These are phyloP conservation scores for Alloascoidea africana DNA, from an alignment of 805 yeast genomes.

Conservation along the genomic window DNA sequence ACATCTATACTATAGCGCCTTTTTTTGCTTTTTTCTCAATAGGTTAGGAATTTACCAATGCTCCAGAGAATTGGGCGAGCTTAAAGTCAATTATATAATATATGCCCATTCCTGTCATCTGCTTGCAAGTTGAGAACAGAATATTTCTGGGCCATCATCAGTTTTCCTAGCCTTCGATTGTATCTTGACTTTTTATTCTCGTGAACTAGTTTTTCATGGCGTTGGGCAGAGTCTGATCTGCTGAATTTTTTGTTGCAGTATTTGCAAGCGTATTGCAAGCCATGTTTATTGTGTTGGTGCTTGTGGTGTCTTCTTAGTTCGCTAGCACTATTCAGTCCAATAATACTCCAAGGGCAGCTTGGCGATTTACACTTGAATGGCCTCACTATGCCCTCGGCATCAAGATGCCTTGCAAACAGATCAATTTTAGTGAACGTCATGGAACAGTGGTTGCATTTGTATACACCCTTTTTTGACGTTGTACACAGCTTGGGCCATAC, in stretches of 20 bases:
- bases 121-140: too few species aligned
- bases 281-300: conserved; percentile 13
- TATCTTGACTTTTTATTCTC: conserved; percentile 24
- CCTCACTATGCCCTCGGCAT: conserved; percentile 16
- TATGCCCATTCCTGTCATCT: too few species aligned
- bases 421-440: conserved; percentile 16
- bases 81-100: too few species aligned
- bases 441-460: conserved; percentile 23
- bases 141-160: too few species aligned
- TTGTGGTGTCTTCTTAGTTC: conserved; percentile 21
- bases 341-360: conserved; percentile 25
- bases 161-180: too few species aligned
- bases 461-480: conserved; percentile 25
- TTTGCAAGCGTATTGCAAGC: conserved; percentile 9
- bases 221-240: conserved; percentile 18
- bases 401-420: conserved; percentile 22
- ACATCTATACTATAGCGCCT: too few species aligned
- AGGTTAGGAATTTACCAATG: too few species aligned
- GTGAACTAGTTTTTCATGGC: conserved; percentile 22
- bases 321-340: conserved; percentile 22
- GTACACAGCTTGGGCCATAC: too few species aligned
- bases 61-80: too few species aligned
- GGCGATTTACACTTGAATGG: conserved; percentile 18
- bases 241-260: conserved; percentile 13
- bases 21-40: too few species aligned